phyloP scores from a whole-genome alignment of 148 eudicot species.

The Amaranthus palmeri region DNA sequence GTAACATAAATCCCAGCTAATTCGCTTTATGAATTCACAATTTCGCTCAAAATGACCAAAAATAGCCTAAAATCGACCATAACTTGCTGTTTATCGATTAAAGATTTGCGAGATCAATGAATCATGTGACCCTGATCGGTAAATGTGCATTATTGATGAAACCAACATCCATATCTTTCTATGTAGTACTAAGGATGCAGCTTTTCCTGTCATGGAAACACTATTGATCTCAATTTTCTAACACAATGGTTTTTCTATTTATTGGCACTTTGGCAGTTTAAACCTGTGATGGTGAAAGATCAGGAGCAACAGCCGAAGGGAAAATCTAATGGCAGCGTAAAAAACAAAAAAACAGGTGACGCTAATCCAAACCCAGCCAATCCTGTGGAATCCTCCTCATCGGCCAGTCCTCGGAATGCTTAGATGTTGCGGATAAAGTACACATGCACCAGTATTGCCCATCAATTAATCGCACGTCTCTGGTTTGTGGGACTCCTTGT shows the following conservation, averaged over 20 bases:
- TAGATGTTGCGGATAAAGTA: not conserved
- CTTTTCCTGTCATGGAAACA: conserved; percentile 1
- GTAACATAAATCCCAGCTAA: too few species aligned
- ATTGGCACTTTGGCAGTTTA: conserved; percentile 73
- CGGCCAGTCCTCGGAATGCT: conserved; percentile 20
- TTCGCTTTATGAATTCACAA: too few species aligned
- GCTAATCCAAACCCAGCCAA: conserved; percentile 27
- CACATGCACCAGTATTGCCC: too few species aligned
- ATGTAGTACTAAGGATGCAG: not conserved
- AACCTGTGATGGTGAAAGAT: conserved; percentile 80
- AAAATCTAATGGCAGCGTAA: conserved; percentile 28
- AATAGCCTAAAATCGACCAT: too few species aligned
- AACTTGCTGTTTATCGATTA: too few species aligned
- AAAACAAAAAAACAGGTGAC: conserved; percentile 33
- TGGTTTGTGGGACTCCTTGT: too few species aligned
- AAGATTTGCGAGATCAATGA: too few species aligned
- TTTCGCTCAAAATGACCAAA: too few species aligned
- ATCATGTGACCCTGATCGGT: not conserved
- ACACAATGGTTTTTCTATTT: not conserved
- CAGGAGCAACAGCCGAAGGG: conserved; percentile 41
- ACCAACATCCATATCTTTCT: not conserved
- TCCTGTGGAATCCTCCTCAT: conserved; percentile 31
- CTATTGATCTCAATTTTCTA: not conserved
- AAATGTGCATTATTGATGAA: not conserved
- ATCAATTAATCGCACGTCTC: too few species aligned